Evolutionary conservation across 306 rosid genomes (phyloP).

Genomic region (Trifolium dubium): DNA sequence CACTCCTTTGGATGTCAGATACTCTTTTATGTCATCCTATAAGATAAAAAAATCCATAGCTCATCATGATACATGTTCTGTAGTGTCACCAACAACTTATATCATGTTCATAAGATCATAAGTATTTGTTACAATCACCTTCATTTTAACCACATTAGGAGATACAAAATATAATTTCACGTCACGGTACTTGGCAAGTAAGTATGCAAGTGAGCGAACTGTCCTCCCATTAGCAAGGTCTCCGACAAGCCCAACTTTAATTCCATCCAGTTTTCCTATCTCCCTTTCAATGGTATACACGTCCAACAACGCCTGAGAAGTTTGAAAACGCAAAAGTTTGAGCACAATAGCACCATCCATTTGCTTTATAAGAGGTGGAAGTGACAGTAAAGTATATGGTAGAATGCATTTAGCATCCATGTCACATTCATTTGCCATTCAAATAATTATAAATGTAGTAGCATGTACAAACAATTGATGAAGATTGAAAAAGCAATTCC

Average conservation of each 20-base stretch:
- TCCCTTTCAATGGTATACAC: constrained; percentile 87
- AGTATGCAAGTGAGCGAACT: constrained; percentile 89
- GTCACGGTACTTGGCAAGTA: constrained; percentile 74
- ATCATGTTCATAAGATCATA: constrained; percentile 2
- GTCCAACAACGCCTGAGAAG: constrained; percentile 77
- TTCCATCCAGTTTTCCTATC: constrained; percentile 79
- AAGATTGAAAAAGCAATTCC: too few species aligned
- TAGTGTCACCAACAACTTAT: neutral
- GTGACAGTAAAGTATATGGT: neutral
- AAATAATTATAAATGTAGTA: too few species aligned
- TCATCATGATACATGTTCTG: neutral
- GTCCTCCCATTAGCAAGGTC: constrained; percentile 95
- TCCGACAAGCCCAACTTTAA: constrained; percentile 85
- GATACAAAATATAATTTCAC: constrained; percentile 82
- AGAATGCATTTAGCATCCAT: too few species aligned
- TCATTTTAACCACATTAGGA: constrained; percentile 87
- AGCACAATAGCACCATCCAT: constrained; percentile 18
- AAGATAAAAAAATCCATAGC: constrained; percentile 19
- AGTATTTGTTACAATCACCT: constrained; percentile 55
- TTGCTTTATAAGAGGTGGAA: neutral
- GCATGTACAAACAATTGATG: too few species aligned
- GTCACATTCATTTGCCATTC: too few species aligned
- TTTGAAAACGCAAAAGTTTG: constrained; percentile 9
- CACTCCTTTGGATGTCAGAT: constrained; percentile 68
- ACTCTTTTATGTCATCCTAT: constrained; percentile 87